phyloP scores from a whole-genome alignment of 1,284 basidiomycete species.

The Pulchroboletus neoregius region DNA sequence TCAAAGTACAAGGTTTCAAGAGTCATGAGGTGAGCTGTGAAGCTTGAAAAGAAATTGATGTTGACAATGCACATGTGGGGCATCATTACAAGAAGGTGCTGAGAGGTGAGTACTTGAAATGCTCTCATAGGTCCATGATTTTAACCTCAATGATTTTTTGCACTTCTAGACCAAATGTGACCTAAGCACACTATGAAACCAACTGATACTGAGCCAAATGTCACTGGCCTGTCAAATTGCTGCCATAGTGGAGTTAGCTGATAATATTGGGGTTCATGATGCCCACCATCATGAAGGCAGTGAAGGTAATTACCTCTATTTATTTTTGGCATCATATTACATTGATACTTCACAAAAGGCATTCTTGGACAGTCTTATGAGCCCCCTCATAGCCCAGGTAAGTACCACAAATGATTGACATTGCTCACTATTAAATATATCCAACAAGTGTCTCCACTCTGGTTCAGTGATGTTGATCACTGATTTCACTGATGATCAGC shows the following conservation, averaged over 20 bases:
- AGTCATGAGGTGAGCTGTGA: background rate
- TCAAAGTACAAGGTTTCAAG: background rate
- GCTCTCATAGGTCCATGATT: no score
- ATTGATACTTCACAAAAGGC: background rate
- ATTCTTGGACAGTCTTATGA: background rate
- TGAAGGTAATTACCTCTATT: no score
- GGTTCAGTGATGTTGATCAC: background rate
- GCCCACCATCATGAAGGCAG: background rate
- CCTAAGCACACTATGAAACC: no score
- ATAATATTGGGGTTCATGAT: background rate
- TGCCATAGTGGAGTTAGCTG: no score
- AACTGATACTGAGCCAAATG: no score
- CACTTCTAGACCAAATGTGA: no score
- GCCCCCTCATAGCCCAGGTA: background rate
- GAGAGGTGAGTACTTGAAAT: background rate
- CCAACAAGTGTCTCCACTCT: background rate
- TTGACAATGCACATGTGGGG: background rate
- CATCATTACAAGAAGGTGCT: background rate
- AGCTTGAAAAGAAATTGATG: background rate
- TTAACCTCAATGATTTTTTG: no score
- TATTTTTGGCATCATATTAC: no score
- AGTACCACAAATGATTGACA: background rate
- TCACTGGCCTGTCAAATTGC: no score
- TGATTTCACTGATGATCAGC: background rate
- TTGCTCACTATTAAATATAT: background rate